Evolutionary conservation across 2,329 filamentous ascomycete genomes (phyloP), one percentile per base, ranked within the genome.

Genomic region (Aspergillus fumigatus): DNA sequence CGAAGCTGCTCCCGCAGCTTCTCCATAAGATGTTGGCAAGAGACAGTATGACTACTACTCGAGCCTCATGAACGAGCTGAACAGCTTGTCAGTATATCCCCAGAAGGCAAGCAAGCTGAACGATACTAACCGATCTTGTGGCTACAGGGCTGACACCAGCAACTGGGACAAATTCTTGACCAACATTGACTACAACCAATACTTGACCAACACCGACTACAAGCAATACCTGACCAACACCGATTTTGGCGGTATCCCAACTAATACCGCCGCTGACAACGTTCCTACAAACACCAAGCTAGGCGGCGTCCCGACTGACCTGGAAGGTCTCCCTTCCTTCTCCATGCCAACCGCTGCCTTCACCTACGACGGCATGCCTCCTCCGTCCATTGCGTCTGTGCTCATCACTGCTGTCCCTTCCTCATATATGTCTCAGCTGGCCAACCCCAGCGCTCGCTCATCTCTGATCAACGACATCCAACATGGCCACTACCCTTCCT

Each of bases 331-430:
- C 21, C 3, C 10, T 23, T 23, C 23, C 43, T 47, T 26, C 21
- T 21, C 43, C 43, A 47, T 29, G 17, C 29, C 48, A 29, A 14
- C 48, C 29, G 54, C 61, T 21, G 55, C 56, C 51, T 55, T 48
- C 11, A 54, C 50, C 17, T 40, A 45, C 5, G 21, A 43, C 29
- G 57, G 55, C 38, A 38, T 57, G 26, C 65, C 65, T 5, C 66
- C 67, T 3, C 29, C 58, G 8, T 67, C 67, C n/a, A 63, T 71
- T 52, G 35, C 65, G 35, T 55, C 59, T 4, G 63, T 65, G 11
- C 58, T 71, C 38, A 57, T 58, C 51, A 70, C 68, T 4, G 68
- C 65, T 10, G 50, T 72, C 5, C 70, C 70, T 0, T 38, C 53
- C n/a, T 65, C 65, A 1, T 64, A 61, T 11, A 38, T 68, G 6